Conservation (phyloP, 176 grass and related monocot species). For the Areca catechu region DNA sequence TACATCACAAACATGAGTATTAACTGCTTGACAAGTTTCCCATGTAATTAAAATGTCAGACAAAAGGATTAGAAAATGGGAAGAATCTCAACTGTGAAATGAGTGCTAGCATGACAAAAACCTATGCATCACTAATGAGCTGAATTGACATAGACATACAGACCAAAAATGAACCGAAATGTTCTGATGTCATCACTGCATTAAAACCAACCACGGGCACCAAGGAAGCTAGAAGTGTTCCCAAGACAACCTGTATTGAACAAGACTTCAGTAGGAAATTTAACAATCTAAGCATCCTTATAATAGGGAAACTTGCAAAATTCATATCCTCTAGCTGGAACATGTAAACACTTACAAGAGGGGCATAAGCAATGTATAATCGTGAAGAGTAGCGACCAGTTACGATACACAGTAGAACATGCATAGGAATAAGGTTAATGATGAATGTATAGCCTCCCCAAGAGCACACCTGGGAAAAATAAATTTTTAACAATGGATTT, state of each 20-base stretch:
- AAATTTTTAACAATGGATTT: slow-evolving; percentile 1
- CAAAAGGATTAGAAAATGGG: no score
- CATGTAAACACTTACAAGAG: slow-evolving; percentile 65
- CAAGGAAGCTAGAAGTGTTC: slow-evolving; percentile 91
- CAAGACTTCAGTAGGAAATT: no score
- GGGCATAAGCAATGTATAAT: slow-evolving; percentile 97
- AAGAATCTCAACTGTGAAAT: background rate
- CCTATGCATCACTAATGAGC: no score
- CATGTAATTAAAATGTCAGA: no score
- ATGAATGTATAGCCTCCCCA: slow-evolving; percentile 99
- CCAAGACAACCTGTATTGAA: slow-evolving; percentile 71
- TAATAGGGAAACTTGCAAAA: no score
- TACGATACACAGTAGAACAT: slow-evolving; percentile 93
- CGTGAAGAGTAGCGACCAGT: slow-evolving; percentile 93
- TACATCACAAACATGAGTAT: no score
- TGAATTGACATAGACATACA: background rate
- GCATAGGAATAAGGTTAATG: slow-evolving; percentile 99
- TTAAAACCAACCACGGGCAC: slow-evolving; percentile 99
- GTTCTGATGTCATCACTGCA: slow-evolving; percentile 99
- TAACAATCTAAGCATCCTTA: no score
- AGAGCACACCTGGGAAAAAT: slow-evolving; percentile 74
- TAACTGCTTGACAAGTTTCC: no score
- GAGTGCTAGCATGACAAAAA: no score
- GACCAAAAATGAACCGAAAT: slow-evolving; percentile 98
- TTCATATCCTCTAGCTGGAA: no score